These are phyloP conservation scores for Cordyceps tenuipes DNA, from an alignment of 2,329 filamentous ascomycete genomes.

Conservation along the genomic window DNA sequence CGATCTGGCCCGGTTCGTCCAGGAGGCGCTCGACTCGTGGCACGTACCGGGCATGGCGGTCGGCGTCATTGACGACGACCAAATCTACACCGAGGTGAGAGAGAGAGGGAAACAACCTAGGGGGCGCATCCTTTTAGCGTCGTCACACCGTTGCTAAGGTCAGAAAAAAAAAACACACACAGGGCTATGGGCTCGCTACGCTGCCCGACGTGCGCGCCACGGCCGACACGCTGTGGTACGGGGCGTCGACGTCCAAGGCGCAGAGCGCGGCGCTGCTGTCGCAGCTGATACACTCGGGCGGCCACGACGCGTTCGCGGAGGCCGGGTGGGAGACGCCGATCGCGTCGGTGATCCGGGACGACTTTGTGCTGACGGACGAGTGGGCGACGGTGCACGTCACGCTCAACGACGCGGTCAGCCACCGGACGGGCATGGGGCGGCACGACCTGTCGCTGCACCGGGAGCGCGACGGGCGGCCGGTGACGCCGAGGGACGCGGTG, in stretches of 20 bases:
- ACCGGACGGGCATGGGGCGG: conserved; percentile 41
- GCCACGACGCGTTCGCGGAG: conserved; percentile 18
- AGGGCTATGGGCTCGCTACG: conserved; percentile 24
- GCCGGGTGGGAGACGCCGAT: conserved; percentile 41
- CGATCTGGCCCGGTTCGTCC: conserved; percentile 9
- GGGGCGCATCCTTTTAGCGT: too few relatives aligned
- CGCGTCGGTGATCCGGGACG: conserved; percentile 37
- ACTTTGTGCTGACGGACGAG: conserved; percentile 41
- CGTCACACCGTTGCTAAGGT: not conserved
- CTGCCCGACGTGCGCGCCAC: conserved; percentile 31
- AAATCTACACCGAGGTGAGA: conserved; percentile 31
- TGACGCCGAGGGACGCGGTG: conserved; percentile 22
- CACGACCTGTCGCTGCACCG: conserved; percentile 26
- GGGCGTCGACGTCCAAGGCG: conserved; percentile 49
- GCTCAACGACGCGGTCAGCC: conserved; percentile 44
- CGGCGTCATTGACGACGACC: conserved; percentile 37
- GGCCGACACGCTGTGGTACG: conserved; percentile 44
- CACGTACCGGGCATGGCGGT: conserved; percentile 42
- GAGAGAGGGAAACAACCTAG: too few relatives aligned
- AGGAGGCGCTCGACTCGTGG: conserved; percentile 24
- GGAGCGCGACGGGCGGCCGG: conserved; percentile 16
- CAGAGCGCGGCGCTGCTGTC: conserved; percentile 43
- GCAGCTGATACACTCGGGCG: conserved; percentile 38
- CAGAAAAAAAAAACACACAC: too few relatives aligned
- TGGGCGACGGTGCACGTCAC: conserved; percentile 41